Evolutionary conservation across 805 yeast genomes (phyloP).

Genomic region (Geotrichum ghanense): DNA sequence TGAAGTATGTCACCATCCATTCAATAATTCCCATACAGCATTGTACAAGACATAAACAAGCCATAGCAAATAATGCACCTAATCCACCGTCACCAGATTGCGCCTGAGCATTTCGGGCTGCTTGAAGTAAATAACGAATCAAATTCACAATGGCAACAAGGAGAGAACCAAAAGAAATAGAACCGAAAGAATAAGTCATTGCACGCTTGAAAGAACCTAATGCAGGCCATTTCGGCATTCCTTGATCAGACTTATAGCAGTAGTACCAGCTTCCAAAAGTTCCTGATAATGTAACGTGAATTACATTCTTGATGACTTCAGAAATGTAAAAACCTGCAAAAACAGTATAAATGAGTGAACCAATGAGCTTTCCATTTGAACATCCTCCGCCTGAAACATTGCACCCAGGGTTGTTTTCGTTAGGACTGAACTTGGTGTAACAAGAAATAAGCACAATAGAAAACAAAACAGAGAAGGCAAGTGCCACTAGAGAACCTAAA

Average conservation of each 20-base stretch:
- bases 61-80: constrained; percentile 35
- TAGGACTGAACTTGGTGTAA: constrained; percentile 57
- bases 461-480: constrained; percentile 56
- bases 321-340: constrained; percentile 78
- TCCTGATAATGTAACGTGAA: constrained; percentile 74
- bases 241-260: constrained; percentile 60
- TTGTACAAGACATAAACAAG: constrained; percentile 14
- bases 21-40: constrained; percentile 54
- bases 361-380: constrained; percentile 51
- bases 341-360: constrained; percentile 58
- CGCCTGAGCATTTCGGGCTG: constrained; percentile 40
- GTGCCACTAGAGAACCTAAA: constrained; percentile 47
- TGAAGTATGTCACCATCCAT: constrained; percentile 76
- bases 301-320: constrained; percentile 69
- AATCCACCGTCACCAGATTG: constrained; percentile 44
- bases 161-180: constrained; percentile 76
- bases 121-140: constrained; percentile 40
- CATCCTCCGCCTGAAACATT: constrained; percentile 37
- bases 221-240: constrained; percentile 71
- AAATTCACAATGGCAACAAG: constrained; percentile 64
- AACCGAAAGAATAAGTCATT: constrained; percentile 77
- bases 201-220: constrained; percentile 72
- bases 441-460: constrained; percentile 60
- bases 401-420: constrained; percentile 37
- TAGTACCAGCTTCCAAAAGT: constrained; percentile 90